A percentile compares a stretch with the other conserved stretches of the same genome.
Evolutionary conservation across 148 eudicot genomes (phyloP).

Genomic region (Hydrangea macrophylla): DNA sequence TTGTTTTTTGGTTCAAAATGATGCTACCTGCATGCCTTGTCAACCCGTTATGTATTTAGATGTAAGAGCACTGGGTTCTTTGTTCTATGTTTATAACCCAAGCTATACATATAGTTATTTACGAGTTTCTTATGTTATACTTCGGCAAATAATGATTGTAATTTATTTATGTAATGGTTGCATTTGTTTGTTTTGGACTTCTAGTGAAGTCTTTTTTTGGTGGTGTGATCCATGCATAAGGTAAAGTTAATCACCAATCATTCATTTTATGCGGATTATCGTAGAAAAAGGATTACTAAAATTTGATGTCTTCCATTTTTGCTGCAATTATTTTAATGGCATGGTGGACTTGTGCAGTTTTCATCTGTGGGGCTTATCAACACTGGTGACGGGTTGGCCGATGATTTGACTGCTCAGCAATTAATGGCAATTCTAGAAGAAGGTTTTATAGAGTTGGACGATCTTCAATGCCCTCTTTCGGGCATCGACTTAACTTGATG

Average conservation of each 20-base stretch:
- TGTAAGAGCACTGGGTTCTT: not conserved
- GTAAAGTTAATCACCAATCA: not conserved
- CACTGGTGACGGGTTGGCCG: slow-evolving; percentile 9
- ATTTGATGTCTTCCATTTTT: not conserved
- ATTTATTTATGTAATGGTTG: too few relatives aligned
- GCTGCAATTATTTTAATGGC: too few relatives aligned
- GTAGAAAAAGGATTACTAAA: too few relatives aligned
- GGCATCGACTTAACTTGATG: slow-evolving; percentile 17
- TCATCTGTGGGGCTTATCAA: slow-evolving; percentile 16
- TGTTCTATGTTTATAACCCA: not conserved
- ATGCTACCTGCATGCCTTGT: not conserved
- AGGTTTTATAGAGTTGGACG: slow-evolving; percentile 45
- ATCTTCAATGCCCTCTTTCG: slow-evolving; percentile 29
- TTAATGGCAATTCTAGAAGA: slow-evolving; percentile 28
- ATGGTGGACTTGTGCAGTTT: slow-evolving; percentile 25
- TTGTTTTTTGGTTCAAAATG: not conserved
- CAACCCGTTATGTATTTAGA: not conserved
- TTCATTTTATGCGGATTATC: not conserved
- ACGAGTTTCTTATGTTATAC: not conserved
- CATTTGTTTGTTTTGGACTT: too few relatives aligned
- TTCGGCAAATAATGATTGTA: too few relatives aligned
- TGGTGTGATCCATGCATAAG: too few relatives aligned
- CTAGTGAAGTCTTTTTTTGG: too few relatives aligned
- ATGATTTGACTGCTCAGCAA: slow-evolving; percentile 15
- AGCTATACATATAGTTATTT: not conserved